Evolutionary conservation across 23 red algal species (phyloP), one percentile per base, ranked within the genome.

Genomic region (Pyropia haitanensis): DNA sequence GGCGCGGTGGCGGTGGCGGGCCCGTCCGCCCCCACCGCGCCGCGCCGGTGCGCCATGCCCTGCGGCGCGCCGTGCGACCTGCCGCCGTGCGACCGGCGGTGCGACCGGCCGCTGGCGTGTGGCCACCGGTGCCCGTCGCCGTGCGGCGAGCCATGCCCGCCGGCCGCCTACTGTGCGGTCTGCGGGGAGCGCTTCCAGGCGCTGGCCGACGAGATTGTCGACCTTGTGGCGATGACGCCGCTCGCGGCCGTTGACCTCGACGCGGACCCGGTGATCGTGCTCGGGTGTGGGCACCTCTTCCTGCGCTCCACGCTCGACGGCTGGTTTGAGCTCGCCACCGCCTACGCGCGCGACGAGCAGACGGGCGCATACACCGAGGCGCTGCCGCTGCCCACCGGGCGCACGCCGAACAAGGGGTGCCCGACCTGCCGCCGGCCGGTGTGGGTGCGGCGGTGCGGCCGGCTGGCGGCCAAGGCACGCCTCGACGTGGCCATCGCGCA

Each of bases 71-170:
- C 75, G 21, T 79, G 75, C 53, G 26, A 32, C 6, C 2, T 58
- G 12, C 34, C 66, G 13, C 75, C 75, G 57, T 79, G 75, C 18
- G 75, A 65, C 64, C 24, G 22, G 1, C 50, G 53, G 22, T 79
- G 75, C 53, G 27, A 24, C 8, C n/a, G 14, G 54, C 54, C 27
- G 9, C 53, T 79, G 14, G 49, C 53, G 4, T 79, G 75, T 24
- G 75, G 61, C 17, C 61, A 67, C 20, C 75, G 39, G 53, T 79
- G 75, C 30, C 61, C 63, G 50, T 55, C 44, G 9, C 14, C 66
- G 13, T 79, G 75, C n/a, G 75, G 75, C 24, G 75, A 79, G 55
- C 10, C 13, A 12, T 79, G 75, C 49, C 75, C 75, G 19, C 30
- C 63, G 18, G 25, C 52, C 19, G 58, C 61, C 18, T 77, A 62